A percentile compares a stretch with the other conserved stretches of the same genome.
Conservation (phyloP, 176 grass and related monocot species). For the Tuctoria greenei region DNA sequence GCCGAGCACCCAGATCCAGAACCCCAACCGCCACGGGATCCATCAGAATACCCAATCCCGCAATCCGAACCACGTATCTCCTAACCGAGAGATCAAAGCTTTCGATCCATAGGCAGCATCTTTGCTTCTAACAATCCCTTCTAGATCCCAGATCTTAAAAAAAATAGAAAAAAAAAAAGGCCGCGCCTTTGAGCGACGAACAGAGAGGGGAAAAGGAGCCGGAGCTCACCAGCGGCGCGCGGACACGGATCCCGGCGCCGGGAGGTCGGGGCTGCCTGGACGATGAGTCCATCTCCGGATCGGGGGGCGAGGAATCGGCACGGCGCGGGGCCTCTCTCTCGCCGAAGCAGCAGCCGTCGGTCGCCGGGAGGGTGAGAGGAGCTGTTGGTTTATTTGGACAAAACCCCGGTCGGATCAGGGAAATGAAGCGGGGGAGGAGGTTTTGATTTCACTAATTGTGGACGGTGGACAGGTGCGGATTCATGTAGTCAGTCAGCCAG, state of each 20-base stretch:
- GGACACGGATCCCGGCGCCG: conserved; percentile 41
- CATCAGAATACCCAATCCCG: neutral
- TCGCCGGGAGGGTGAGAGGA: neutral
- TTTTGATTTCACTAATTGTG: neutral
- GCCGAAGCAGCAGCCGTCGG: neutral
- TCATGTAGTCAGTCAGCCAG: neutral
- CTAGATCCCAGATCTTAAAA: neutral
- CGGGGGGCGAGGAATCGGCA: neutral
- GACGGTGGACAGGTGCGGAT: neutral
- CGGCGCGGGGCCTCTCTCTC: neutral
- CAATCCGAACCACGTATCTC: neutral
- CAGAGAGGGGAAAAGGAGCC: neutral
- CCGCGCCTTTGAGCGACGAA: neutral
- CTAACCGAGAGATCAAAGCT: neutral
- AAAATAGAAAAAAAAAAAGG: too few species aligned
- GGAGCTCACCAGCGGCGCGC: conserved; percentile 39
- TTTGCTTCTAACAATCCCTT: neutral
- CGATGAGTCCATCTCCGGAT: conserved; percentile 35
- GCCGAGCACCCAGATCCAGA: conserved; percentile 34
- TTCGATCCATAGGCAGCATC: neutral
- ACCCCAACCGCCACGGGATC: neutral
- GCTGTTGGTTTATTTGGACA: neutral
- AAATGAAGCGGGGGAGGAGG: neutral
- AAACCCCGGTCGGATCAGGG: conserved; percentile 32
- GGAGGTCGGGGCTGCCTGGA: neutral